Evolutionary conservation across 2,329 filamentous ascomycete genomes (phyloP), one percentile per base, ranked within the genome.

Genomic region (Rhynchosporium agropyri): DNA sequence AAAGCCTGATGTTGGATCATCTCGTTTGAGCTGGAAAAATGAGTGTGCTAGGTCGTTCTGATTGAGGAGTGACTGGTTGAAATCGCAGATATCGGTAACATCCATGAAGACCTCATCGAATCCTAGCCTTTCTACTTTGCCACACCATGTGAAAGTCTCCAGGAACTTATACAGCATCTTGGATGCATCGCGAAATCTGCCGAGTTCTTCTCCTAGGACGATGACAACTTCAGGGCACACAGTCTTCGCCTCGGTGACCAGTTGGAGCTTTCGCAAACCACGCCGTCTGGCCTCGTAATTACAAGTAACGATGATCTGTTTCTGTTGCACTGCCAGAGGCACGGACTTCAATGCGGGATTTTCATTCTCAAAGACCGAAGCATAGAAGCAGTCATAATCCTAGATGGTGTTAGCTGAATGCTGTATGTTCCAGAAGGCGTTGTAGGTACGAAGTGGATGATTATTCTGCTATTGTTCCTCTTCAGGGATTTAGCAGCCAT

Each of bases 301-400:
- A 82, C 91, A 96, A 4, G 92, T 96, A 28, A 93, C 91, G 46
- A 95, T 82, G 61, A 97, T 97, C 74, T 72, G 70, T 60, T 73
- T 73, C 70, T 74, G 72, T 63, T 74, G 72, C 61, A 74, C 72
- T 64, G 72, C 72, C 40, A 98, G 79, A 6, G 92, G 91, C 20
- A 89, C 78, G 1, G 83, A 81, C 73, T 86, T 91, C 62, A 97
- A 80, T 2, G 82, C 79, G 0, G 92, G 91, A 68, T 90, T 87
- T 73, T 90, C 89, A 67, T 89, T 88, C 77, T 97, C 92, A 69
- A 95, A 89, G 8, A 75, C 92, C 56, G 92, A 91, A 28, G 93
- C 93, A 76, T 98, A 98, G 80, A 98, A 98, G 79, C 91, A 96
- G 79, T 94, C 91, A 75, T 92, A 91, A 76, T 91, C 87, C 86